Percentiles rank a stretch among this genome's conserved stretches.
These are phyloP conservation scores for Aspergillus ruber DNA, from an alignment of 2,329 filamentous ascomycete species.

Conservation along the genomic window DNA sequence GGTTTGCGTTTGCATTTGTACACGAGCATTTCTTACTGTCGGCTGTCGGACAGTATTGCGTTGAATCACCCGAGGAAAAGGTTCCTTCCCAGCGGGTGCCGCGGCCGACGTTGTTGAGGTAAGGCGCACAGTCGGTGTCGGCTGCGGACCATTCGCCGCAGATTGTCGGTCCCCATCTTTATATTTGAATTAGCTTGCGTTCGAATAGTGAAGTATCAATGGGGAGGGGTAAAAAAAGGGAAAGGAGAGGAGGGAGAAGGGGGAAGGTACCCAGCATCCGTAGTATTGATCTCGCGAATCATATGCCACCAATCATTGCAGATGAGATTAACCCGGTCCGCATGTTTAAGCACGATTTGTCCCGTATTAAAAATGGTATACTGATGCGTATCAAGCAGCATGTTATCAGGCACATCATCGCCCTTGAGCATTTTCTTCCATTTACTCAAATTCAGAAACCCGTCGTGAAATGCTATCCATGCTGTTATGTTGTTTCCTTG, in stretches of 20 bases:
- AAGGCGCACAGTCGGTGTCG: conserved; percentile 84
- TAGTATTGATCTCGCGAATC: conserved; percentile 65
- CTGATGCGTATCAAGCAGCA: conserved; percentile 94
- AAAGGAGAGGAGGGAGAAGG: too few relatives aligned
- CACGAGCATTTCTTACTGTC: conserved; percentile 62
- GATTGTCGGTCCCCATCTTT: conserved; percentile 82
- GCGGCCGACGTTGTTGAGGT: conserved; percentile 82
- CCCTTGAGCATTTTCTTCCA: conserved; percentile 76
- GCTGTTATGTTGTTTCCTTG: conserved; percentile 67
- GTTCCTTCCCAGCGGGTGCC: conserved; percentile 92
- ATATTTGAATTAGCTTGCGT: too few relatives aligned
- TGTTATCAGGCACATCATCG: conserved; percentile 52
- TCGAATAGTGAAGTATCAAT: too few relatives aligned
- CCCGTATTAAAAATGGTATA: conserved; percentile 96
- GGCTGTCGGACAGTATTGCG: conserved; percentile 65
- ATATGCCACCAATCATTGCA: conserved; percentile 83
- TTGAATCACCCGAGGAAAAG: conserved; percentile 59
- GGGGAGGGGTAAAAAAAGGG: background rate
- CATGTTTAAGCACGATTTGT: conserved; percentile 75
- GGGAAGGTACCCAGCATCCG: conserved; percentile 54
- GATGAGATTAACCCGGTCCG: conserved; percentile 77
- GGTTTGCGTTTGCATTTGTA: conserved; percentile 66
- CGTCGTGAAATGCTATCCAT: conserved; percentile 82
- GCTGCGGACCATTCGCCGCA: conserved; percentile 97
- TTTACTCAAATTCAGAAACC: conserved; percentile 83